These are phyloP conservation scores for Coemansia sp. DNA, from an alignment of 192 early-diverging fungal species.

Conservation along the genomic window DNA sequence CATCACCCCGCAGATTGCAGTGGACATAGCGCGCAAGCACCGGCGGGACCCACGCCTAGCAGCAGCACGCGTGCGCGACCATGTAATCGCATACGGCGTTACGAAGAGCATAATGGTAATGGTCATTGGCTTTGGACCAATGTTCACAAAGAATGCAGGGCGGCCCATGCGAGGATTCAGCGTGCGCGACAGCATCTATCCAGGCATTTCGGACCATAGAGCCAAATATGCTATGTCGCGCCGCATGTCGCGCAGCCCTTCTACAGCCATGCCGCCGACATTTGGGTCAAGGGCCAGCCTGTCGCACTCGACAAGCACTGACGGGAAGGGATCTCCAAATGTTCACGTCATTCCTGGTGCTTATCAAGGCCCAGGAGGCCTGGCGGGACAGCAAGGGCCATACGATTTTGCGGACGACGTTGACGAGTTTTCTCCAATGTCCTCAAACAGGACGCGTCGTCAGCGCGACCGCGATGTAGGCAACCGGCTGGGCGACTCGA, in stretches of 20 bases:
- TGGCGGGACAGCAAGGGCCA: constrained; percentile 19
- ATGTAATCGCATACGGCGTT: constrained; percentile 79
- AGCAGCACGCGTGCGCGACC: constrained; percentile 80
- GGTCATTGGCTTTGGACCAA: constrained; percentile 80
- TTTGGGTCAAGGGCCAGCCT: constrained; percentile 33
- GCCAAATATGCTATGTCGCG: constrained; percentile 47
- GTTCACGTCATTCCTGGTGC: constrained; percentile 25
- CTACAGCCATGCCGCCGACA: constrained; percentile 34
- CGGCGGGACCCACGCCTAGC: constrained; percentile 74
- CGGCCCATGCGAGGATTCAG: constrained; percentile 55
- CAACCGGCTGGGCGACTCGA: constrained; percentile 54
- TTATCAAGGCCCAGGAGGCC: constrained; percentile 10
- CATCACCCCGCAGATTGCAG: constrained; percentile 76
- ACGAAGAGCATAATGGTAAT: constrained; percentile 81
- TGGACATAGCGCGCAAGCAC: constrained; percentile 80
- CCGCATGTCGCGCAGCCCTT: constrained; percentile 48
- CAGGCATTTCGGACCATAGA: constrained; percentile 47
- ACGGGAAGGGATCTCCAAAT: constrained; percentile 16
- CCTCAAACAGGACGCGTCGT: constrained; percentile 39
- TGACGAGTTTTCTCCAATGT: constrained; percentile 42
- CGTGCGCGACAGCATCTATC: constrained; percentile 54
- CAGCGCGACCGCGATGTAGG: constrained; percentile 49
- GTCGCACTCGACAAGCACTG: constrained; percentile 19
- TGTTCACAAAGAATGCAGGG: constrained; percentile 62
- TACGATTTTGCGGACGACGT: constrained; percentile 47